Evolutionary conservation across 2,329 filamentous ascomycete species (phyloP).

Genomic region (Chrysosporium keratinophilum): DNA sequence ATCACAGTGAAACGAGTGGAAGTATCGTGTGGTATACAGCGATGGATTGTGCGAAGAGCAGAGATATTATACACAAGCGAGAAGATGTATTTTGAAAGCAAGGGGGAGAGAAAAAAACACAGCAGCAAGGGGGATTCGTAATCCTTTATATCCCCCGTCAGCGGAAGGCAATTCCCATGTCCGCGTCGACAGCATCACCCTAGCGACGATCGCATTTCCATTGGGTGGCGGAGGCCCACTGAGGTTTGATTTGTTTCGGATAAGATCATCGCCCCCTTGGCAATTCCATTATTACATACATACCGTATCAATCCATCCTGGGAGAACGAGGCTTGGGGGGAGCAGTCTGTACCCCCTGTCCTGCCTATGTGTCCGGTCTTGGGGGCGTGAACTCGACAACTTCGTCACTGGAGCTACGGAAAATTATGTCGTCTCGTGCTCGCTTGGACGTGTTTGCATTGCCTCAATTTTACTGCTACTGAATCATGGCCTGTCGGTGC

Average conservation of each 20-base stretch:
- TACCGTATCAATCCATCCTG: not conserved
- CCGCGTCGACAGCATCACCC: not conserved
- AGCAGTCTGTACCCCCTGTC: not conserved
- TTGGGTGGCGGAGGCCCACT: conserved; percentile 6
- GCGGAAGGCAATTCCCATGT: not conserved
- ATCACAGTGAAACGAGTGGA: not conserved
- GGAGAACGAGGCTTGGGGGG: not conserved
- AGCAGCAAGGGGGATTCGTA: conserved; percentile 8
- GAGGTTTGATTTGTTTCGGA: conserved; percentile 2
- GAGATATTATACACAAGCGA: not conserved
- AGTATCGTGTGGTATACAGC: not conserved
- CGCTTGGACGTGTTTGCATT: not conserved
- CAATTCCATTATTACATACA: not conserved
- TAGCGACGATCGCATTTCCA: not conserved
- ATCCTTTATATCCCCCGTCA: conserved; percentile 4
- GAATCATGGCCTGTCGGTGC: not conserved
- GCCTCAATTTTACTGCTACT: not conserved
- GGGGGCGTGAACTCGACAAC: not conserved
- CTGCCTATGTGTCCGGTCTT: not conserved
- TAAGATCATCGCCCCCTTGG: conserved; percentile 1
- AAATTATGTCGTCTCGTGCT: not conserved
- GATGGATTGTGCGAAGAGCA: not conserved
- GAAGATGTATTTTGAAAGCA: not conserved
- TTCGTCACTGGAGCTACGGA: not conserved
- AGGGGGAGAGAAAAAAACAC: not conserved